A percentile compares a stretch with the other conserved stretches of the same genome.
phyloP scores from a whole-genome alignment of 2,329 filamentous ascomycete genomes.

The Juglanconis oblonga region DNA sequence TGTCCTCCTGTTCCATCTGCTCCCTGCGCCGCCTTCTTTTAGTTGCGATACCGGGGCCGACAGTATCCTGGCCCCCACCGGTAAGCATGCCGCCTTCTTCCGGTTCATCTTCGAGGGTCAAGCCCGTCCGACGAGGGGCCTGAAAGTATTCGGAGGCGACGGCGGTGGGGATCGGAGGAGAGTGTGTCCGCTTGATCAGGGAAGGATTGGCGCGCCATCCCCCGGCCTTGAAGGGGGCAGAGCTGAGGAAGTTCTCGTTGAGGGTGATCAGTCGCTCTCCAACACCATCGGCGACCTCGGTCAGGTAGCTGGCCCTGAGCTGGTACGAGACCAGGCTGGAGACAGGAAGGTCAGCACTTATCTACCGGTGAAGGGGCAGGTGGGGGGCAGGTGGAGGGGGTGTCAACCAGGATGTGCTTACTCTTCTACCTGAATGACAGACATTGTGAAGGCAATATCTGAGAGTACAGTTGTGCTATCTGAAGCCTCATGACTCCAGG shows the following conservation, averaged over 20 bases:
- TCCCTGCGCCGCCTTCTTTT: constrained; percentile 66
- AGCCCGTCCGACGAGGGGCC: constrained; percentile 58
- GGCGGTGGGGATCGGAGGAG: constrained; percentile 79
- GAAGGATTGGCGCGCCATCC: constrained; percentile 74
- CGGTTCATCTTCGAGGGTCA: constrained; percentile 67
- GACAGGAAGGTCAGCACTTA: neutral
- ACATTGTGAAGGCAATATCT: constrained; percentile 30
- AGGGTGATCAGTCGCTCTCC: constrained; percentile 81
- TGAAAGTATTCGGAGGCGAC: constrained; percentile 84
- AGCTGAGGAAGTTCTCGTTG: constrained; percentile 75
- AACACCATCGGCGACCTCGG: constrained; percentile 77
- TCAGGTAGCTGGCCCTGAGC: constrained; percentile 75
- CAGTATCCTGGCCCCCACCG: constrained; percentile 63
- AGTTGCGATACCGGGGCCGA: constrained; percentile 64
- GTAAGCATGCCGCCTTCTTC: constrained; percentile 73
- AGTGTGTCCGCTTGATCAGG: constrained; percentile 79
- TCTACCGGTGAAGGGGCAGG: neutral
- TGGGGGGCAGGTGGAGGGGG: neutral
- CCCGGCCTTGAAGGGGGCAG: constrained; percentile 76
- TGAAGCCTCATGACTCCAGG: neutral
- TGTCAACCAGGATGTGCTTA: constrained; percentile 23
- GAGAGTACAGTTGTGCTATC: neutral
- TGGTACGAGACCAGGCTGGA: constrained; percentile 77
- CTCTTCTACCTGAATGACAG: constrained; percentile 44
- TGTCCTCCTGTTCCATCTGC: constrained; percentile 81